Evolutionary conservation across 2,329 filamentous ascomycete species (phyloP), one percentile per base, ranked within the genome.

Genomic region (Bipolaris gigantea): DNA sequence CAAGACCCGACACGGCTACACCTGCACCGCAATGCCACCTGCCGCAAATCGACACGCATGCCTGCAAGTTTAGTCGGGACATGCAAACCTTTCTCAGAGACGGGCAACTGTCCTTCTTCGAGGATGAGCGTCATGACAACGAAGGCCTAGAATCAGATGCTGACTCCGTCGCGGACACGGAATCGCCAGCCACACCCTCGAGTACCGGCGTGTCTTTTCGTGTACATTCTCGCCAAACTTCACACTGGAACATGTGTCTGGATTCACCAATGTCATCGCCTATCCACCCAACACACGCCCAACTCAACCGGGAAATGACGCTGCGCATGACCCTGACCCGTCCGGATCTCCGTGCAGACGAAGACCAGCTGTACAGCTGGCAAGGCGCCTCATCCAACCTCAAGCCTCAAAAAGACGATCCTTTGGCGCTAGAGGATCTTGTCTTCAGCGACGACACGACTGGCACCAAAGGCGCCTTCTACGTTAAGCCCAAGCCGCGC

Each of bases 251-350:
- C 56, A 66, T 70, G 7, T 72, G 70, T 11, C 56, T 72, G 16
- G 69, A 74, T 43, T 69, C 69, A 7, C 60, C 65, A 2, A 65
- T 62, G 16, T 52, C 69, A 13, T 63, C 68, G 5, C 59, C 63
- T 2, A 53, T 62, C n/a, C 61, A 69, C 16, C 58, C 61, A 10
- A 57, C 59, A 32, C 48, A 54, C 11, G 64, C 62, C 7, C 63
- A 67, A 8, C 47, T 70, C 32, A 88, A 85, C 50, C 84, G 92
- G 32, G 92, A 97, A 73, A 97, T 97, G 92, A 97, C 94, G 2
- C 77, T 97, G 44, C 89, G 92, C 44, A 96, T 97, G 92, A 97
- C 93, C 0, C 82, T 97, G 50, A 97, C 94, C 3, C 82, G 92
- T 42, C 90, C 92, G 0, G 93, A 97, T 70, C 81, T 97, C 43